These are phyloP conservation scores for Boletus rubescentipes DNA, from an alignment of 768 basidiomycete genomes.

Conservation along the genomic window DNA sequence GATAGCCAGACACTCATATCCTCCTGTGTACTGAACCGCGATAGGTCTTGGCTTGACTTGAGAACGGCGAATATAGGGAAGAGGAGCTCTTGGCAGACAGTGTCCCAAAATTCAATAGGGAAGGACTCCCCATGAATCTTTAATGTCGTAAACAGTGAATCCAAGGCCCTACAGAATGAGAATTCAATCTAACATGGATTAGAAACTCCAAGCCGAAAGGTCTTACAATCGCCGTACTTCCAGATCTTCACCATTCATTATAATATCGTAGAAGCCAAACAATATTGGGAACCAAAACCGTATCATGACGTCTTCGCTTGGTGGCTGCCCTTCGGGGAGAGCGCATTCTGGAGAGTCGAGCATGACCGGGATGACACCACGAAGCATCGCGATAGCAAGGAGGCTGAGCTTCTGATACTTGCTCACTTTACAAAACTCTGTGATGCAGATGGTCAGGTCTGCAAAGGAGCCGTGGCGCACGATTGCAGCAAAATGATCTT, in stretches of 20 bases:
- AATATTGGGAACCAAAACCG: constrained; percentile 96
- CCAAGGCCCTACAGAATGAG: constrained; percentile 68
- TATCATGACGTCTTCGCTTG: constrained; percentile 84
- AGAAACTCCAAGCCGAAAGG: not conserved
- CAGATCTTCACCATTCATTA: constrained; percentile 99
- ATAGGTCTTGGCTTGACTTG: constrained; percentile 88
- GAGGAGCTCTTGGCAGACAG: constrained; percentile 91
- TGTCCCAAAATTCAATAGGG: constrained; percentile 95
- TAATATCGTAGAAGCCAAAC: constrained; percentile 98
- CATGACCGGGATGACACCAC: constrained; percentile 92
- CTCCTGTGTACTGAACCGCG: constrained; percentile 93
- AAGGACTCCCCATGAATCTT: constrained; percentile 86
- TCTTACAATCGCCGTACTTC: constrained; percentile 95
- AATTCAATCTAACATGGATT: constrained; percentile 7
- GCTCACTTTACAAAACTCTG: constrained; percentile 98
- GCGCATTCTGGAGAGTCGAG: constrained; percentile 73
- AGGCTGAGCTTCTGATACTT: constrained; percentile 99
- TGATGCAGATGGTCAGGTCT: constrained; percentile 94
- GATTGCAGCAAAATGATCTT: constrained; percentile 86
- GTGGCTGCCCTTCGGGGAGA: constrained; percentile 34
- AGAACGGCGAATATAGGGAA: constrained; percentile 99
- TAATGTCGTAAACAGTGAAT: constrained; percentile 91
- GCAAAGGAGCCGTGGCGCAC: constrained; percentile 94
- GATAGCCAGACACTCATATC: constrained; percentile 99
- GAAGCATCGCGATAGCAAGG: constrained; percentile 94